These are phyloP conservation scores for Ascochyta fabae DNA, from an alignment of 2,329 filamentous ascomycete genomes.

Conservation along the genomic window DNA sequence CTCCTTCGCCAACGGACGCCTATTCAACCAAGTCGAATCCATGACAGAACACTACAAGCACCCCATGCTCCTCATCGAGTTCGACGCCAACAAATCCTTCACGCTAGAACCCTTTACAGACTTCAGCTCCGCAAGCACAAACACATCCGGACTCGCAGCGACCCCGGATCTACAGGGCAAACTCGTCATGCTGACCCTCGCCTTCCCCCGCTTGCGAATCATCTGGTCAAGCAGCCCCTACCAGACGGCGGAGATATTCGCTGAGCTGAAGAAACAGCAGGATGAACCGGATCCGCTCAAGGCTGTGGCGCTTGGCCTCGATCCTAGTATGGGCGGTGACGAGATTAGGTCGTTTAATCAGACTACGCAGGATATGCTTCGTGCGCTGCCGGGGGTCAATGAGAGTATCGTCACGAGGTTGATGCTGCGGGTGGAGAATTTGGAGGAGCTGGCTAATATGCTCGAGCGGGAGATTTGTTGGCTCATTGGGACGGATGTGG, in stretches of 20 bases:
- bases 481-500: conserved; percentile 79
- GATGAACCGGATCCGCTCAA: conserved; percentile 88
- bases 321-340: conserved; percentile 61
- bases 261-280: conserved; percentile 87
- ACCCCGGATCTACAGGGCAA: conserved; percentile 87
- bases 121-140: conserved; percentile 55
- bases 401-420: conserved; percentile 77
- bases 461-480: conserved; percentile 72
- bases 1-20: conserved; percentile 87
- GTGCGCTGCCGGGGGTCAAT: conserved; percentile 78
- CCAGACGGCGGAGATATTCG: conserved; percentile 96
- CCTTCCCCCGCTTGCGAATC: conserved; percentile 86
- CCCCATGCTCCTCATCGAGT: conserved; percentile 94
- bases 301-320: conserved; percentile 82
- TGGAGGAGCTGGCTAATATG: conserved; percentile 88
- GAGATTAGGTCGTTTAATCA: conserved; percentile 77
- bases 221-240: conserved; percentile 95
- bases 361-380: conserved; percentile 88
- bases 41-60: conserved; percentile 94
- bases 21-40: conserved; percentile 89
- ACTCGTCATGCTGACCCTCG: conserved; percentile 87
- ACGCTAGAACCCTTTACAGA: conserved; percentile 73
- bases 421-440: conserved; percentile 74
- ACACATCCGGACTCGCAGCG: conserved; percentile 59
- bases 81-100: conserved; percentile 96